Conservation (phyloP, 371 early-diverging fungal species). For the Actinomortierella wolfii region DNA sequence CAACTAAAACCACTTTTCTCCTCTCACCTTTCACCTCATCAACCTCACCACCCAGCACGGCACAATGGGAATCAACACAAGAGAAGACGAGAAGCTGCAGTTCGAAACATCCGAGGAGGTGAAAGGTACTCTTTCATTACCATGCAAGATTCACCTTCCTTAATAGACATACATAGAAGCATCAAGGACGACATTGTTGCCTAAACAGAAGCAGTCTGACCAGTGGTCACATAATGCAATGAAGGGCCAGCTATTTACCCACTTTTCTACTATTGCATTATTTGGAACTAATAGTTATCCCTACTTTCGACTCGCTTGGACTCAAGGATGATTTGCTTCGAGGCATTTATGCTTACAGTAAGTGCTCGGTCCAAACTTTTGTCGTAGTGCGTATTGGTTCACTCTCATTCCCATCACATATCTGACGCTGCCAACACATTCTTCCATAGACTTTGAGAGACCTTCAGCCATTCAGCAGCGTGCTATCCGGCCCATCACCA, state of each 20-base stretch:
- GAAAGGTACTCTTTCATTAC: constrained; percentile 26
- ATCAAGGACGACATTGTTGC: no score
- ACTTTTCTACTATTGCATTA: constrained; percentile 2
- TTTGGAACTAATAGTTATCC: constrained; percentile 61
- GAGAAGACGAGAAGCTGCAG: constrained; percentile 62
- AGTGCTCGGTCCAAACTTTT: constrained; percentile 2
- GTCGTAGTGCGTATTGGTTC: neutral
- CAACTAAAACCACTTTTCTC: no score
- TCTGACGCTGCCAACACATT: neutral
- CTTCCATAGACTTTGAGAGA: constrained; percentile 71
- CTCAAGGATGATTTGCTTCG: constrained; percentile 95
- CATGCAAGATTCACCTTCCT: neutral
- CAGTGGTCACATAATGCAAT: neutral
- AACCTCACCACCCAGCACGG: neutral
- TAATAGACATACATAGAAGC: no score
- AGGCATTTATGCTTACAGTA: constrained; percentile 97
- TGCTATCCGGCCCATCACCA: constrained; percentile 94
- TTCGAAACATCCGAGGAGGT: constrained; percentile 75
- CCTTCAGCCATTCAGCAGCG: constrained; percentile 99
- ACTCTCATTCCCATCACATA: neutral
- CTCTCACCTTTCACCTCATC: no score
- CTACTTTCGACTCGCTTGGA: constrained; percentile 91
- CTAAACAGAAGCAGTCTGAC: no score
- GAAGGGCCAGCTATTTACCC: neutral
- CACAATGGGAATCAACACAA: constrained; percentile 44